These are phyloP conservation scores for Escovopsis weberi DNA, from an alignment of 2,329 filamentous ascomycete species.

Conservation along the genomic window DNA sequence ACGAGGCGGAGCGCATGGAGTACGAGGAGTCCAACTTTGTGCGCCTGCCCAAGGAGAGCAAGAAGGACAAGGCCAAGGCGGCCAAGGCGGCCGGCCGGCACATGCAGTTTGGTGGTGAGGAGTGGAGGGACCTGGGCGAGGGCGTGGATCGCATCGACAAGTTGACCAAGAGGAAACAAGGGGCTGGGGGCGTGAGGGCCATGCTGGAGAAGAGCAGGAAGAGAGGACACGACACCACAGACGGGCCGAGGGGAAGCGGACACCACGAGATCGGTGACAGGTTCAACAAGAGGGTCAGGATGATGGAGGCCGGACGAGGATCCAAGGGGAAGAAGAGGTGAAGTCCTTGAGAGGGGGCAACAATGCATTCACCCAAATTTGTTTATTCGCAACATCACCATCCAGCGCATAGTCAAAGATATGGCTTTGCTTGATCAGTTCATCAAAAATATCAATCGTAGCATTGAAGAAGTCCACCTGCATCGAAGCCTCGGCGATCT, in stretches of 20 bases:
- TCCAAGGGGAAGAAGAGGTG: conserved; percentile 29
- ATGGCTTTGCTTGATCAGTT: neutral
- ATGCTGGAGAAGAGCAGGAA: conserved; percentile 78
- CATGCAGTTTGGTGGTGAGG: conserved; percentile 76
- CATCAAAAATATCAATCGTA: neutral
- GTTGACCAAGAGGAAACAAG: conserved; percentile 56
- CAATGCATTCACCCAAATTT: no score
- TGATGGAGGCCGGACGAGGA: conserved; percentile 31
- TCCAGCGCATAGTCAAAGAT: neutral
- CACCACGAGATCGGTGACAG: conserved; percentile 53
- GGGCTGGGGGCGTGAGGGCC: conserved; percentile 40
- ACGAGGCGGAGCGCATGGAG: conserved; percentile 62
- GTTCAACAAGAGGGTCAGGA: conserved; percentile 56
- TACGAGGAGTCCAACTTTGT: conserved; percentile 93
- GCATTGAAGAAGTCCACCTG: no score
- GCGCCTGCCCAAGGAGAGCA: conserved; percentile 70
- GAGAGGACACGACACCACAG: conserved; percentile 50
- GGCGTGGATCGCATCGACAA: conserved; percentile 76
- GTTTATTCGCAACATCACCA: neutral
- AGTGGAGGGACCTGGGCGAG: conserved; percentile 76
- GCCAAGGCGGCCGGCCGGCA: conserved; percentile 36
- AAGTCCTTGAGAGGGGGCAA: neutral
- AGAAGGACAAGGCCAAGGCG: conserved; percentile 67
- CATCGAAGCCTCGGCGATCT: no score
- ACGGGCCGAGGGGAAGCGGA: conserved; percentile 54